Evolutionary conservation across 768 basidiomycete genomes (phyloP), one percentile per base, ranked within the genome.

Genomic region (Lactifluus subvellereus): DNA sequence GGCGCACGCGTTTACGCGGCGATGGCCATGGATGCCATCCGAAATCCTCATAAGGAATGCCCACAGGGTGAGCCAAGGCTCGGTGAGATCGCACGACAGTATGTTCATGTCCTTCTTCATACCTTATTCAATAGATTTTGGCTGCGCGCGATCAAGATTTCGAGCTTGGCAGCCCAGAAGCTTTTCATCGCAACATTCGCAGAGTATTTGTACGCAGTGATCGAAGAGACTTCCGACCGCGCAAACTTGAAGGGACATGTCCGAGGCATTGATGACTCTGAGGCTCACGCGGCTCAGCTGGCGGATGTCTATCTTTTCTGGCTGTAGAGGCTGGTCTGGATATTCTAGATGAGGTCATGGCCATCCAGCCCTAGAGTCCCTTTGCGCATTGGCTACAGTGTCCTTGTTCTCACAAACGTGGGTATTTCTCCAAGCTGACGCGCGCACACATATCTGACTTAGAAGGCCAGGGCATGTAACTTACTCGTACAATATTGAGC

Each of bases 401-500:
- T 64, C 69, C 56, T 84, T 45, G 77, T 77, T 10, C 81, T 79
- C 76, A 79, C 76, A 18, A 73, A 71, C 67, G 72, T 72, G 54
- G 61, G 69, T 70, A 56, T 47, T 35, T 45, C 6, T 47, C 33
- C 11, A 6, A 6, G 16, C n/a, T 35, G 3, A 16, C 37, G 10
- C 47, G 20, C 4, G 14, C 43, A 56, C 57, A 14, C 35, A 67
- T 52, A 47, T 68, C 38, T 58, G 47, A 54, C 57, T 61, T 59
- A 1, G 42, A 20, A 51, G 58, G 43, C 7, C 63, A 88, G 87
- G 88, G 89, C 65, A 84, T 89, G 40, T 85, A n/a, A n/a, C n/a
- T n/a, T n/a, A 86, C 70, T 89, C 87, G 1, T 90, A 86, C 72
- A 88, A 89, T 63, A 82, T 83, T 49, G 88, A 89, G 69, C 88